Evolutionary conservation across 345 rosid species (phyloP), one percentile per base, ranked within the genome.

Genomic region (Odontarrhena argentea): DNA sequence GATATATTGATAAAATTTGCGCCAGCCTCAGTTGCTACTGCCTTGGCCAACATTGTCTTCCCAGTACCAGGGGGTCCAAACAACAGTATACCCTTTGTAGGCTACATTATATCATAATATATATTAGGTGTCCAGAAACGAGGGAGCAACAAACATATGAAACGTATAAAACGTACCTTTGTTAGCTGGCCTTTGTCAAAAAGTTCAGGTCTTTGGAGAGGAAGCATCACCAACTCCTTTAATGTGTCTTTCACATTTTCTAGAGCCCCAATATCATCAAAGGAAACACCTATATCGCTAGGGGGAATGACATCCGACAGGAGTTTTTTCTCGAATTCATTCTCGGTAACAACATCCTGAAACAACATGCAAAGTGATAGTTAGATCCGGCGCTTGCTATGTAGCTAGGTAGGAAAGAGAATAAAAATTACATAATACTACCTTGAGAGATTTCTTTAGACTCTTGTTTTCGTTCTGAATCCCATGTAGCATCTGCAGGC

Each of bases 61-160:
- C 99, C 99, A 37, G 99, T 95, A 65, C 99, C 99, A 78, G 99
- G 99, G 59, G 99, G 99, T 69, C 99, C 99, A 79, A 95, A 95
- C 46, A 95, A 82, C 75, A 95, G 75, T 55, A 95, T 95, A 63
- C 99, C 99, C 74, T 95, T 95, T 55, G 97, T 91, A 55, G 99
- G 99, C 99, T 95, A 86, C 58, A 43, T 30, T 34, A 50, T 55
- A 26, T 55, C 34, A 71, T 3, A 52, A 59, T 22, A 36, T 44
- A 55, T 24, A 47, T 50, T 54, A 30, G 24, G 54, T 8, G 43
- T 59, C 24, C 26, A 63, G 30, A 41, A 26, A 44, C 45, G 13
- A 24, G 32, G 9, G 68, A 60, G 42, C 7, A 66, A 14, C 60
- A 65, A 62, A 12, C 24, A 9, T 9, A 41, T 37, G 70, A 38